Percentiles rank a stretch among this genome's conserved stretches.
phyloP scores from a whole-genome alignment of 2,329 filamentous ascomycete species.

The Colletotrichum cereale region DNA sequence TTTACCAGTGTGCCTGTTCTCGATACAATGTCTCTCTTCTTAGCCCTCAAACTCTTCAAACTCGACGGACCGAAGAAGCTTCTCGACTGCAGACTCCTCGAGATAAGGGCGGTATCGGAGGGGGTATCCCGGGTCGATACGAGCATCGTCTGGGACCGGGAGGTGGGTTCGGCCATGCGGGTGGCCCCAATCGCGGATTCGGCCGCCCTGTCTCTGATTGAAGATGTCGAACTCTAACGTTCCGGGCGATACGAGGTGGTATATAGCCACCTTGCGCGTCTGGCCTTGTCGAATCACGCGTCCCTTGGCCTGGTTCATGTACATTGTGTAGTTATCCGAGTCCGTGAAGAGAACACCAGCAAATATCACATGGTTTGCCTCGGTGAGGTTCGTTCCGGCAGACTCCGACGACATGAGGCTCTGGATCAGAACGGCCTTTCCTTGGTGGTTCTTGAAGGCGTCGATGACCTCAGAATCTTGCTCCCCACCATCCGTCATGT shows the following conservation, averaged over 20 bases:
- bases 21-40: not conserved
- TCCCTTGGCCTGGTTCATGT: conserved; percentile 56
- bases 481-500: conserved; percentile 21
- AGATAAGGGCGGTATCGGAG: conserved; percentile 17
- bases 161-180: not conserved
- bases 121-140: conserved; percentile 1
- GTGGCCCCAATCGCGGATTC: conserved; percentile 7
- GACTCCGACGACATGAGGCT: conserved; percentile 54
- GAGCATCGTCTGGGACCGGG: conserved; percentile 1
- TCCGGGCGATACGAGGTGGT: conserved; percentile 53
- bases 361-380: conserved; percentile 59
- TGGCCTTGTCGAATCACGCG: conserved; percentile 57
- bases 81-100: not conserved
- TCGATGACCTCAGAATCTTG: conserved; percentile 41
- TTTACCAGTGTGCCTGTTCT: not conserved
- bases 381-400: conserved; percentile 56
- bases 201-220: conserved; percentile 38
- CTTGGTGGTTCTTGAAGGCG: conserved; percentile 45
- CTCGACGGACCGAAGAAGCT: conserved; percentile 29
- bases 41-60: conserved; percentile 30
- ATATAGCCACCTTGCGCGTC: conserved; percentile 52
- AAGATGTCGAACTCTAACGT: conserved; percentile 57
- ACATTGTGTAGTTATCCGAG: conserved; percentile 50
- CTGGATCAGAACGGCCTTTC: conserved; percentile 51
- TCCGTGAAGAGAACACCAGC: conserved; percentile 50